Conservation (phyloP, 257 asterid genomes). For the Voacanga thouarsii region DNA sequence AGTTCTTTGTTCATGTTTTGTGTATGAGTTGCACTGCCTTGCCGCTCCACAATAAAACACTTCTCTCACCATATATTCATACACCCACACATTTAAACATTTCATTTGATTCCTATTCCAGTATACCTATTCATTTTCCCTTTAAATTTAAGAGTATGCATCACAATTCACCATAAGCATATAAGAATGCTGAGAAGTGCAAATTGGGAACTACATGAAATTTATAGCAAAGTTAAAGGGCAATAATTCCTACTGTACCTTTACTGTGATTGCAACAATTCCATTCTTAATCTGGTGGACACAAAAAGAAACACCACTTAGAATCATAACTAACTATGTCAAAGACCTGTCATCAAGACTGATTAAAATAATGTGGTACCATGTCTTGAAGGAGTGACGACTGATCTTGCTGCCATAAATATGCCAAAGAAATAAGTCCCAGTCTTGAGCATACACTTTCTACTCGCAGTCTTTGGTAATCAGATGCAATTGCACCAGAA, state of each 20-base stretch:
- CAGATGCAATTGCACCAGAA: slow-evolving; percentile 98
- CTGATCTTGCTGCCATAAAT: slow-evolving; percentile 96
- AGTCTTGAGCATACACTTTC: slow-evolving; percentile 93
- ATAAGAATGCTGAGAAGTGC: not conserved
- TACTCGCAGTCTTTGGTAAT: slow-evolving; percentile 91
- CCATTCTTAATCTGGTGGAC: slow-evolving; percentile 62
- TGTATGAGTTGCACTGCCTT: not conserved
- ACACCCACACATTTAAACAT: not conserved
- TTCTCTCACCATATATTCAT: not conserved
- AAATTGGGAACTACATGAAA: not conserved
- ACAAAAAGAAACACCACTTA: slow-evolving; percentile 21
- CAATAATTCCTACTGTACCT: slow-evolving; percentile 43
- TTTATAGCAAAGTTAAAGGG: not conserved
- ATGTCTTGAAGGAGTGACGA: slow-evolving; percentile 73
- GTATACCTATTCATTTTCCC: not conserved
- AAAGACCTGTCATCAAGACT: slow-evolving; percentile 5
- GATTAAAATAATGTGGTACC: slow-evolving; percentile 41
- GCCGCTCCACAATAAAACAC: not conserved
- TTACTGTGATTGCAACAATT: slow-evolving; percentile 73
- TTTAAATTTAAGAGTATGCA: not conserved
- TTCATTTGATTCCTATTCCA: not conserved
- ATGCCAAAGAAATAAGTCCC: slow-evolving; percentile 89
- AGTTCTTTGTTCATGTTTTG: not conserved
- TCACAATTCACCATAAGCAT: not conserved
- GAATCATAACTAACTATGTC: slow-evolving; percentile 5